Percentiles rank a stretch among this genome's conserved stretches.
Evolutionary conservation across 1,139 yeast genomes (phyloP).

Genomic region (Yamadazyma triangularis): DNA sequence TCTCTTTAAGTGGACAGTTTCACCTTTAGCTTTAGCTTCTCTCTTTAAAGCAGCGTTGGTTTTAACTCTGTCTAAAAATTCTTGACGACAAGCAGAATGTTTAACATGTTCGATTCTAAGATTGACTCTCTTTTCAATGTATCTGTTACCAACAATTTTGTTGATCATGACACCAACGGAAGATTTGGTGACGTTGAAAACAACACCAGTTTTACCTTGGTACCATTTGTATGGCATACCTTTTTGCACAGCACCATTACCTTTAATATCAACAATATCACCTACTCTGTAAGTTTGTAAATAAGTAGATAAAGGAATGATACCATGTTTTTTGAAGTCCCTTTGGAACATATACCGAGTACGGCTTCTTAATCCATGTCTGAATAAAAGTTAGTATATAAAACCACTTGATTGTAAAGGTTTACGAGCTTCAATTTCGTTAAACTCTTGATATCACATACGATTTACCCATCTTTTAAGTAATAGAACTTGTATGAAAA

Average conservation of each 20-base stretch:
- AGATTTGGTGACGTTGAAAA: conserved; percentile 97
- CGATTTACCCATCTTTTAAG: conserved; percentile 76
- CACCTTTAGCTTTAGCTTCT: conserved; percentile 96
- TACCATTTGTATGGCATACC: conserved; percentile 99
- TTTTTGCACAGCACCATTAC: conserved; percentile 98
- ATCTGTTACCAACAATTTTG: conserved; percentile 99
- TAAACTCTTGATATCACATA: conserved; percentile 49
- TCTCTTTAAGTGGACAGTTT: conserved; percentile 90
- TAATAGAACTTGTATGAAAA: conserved; percentile 13
- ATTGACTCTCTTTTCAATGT: conserved; percentile 97
- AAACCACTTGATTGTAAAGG: too few relatives aligned
- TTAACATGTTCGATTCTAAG: conserved; percentile 98
- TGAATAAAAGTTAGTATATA: conserved; percentile 20
- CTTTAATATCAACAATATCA: conserved; percentile 99
- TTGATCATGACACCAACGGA: conserved; percentile 97
- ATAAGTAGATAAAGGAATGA: conserved; percentile 92
- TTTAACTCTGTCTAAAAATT: conserved; percentile 97
- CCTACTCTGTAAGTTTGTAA: conserved; percentile 97
- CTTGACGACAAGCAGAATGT: conserved; percentile 99
- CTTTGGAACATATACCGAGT: conserved; percentile 99
- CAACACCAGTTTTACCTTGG: conserved; percentile 99
- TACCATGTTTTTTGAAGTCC: conserved; percentile 98
- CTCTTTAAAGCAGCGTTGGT: conserved; percentile 88
- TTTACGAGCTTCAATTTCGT: too few relatives aligned
- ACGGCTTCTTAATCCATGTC: conserved; percentile 99